phyloP scores from a whole-genome alignment of 306 rosid genomes.

The Cucumis melo region DNA sequence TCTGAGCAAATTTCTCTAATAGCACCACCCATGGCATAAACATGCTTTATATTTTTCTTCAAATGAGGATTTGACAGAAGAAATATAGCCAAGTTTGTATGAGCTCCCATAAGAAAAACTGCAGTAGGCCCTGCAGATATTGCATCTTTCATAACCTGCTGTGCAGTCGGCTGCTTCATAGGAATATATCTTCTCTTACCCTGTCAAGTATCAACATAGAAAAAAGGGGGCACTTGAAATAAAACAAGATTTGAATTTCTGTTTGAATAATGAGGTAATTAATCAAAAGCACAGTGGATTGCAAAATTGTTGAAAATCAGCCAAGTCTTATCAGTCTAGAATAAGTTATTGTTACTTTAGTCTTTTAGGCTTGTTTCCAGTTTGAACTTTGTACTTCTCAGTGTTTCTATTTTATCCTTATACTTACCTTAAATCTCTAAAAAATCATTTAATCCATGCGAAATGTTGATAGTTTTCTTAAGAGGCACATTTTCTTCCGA shows the following conservation, averaged over 20 bases:
- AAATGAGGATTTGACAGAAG: constrained; percentile 68
- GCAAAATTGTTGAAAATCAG: neutral
- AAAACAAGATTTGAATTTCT: neutral
- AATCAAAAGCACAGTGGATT: neutral
- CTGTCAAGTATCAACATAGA: constrained; percentile 20
- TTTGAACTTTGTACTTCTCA: neutral
- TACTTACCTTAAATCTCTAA: neutral
- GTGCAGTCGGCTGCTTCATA: constrained; percentile 50
- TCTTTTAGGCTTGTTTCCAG: neutral
- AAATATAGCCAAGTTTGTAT: constrained; percentile 74
- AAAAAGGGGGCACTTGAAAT: neutral
- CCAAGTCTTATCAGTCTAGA: neutral
- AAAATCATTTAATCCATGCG: neutral
- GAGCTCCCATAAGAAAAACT: constrained; percentile 47
- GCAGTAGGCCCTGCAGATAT: constrained; percentile 67
- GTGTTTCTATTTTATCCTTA: neutral
- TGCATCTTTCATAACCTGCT: constrained; percentile 72
- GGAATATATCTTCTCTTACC: constrained; percentile 67
- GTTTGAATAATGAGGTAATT: neutral
- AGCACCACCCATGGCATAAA: constrained; percentile 88
- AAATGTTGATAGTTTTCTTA: neutral
- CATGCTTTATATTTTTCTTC: constrained; percentile 66
- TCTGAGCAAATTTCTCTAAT: constrained; percentile 69
- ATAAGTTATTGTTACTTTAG: no score
- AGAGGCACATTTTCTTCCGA: neutral